Percentiles rank a stretch among this genome's conserved stretches.
Evolutionary conservation across 2,329 filamentous ascomycete genomes (phyloP).

Genomic region (Pseudocercospora ulei): DNA sequence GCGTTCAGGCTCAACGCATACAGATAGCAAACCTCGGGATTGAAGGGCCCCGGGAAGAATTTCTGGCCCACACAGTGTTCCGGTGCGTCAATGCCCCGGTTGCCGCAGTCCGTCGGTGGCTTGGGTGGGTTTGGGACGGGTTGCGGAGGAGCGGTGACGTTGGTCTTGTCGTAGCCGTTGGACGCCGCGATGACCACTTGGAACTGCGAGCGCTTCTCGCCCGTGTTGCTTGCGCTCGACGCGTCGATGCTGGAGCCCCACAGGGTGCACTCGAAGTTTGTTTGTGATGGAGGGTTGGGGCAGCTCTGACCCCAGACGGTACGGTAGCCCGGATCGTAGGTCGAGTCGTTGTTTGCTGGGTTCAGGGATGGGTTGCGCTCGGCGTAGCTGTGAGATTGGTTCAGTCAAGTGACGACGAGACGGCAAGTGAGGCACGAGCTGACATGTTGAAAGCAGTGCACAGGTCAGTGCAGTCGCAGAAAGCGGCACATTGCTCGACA

Average conservation of each 20-base stretch:
- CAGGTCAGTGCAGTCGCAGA: constrained; percentile 30
- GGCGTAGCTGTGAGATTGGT: constrained; percentile 23
- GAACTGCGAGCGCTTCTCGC: constrained; percentile 27
- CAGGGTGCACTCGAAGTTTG: constrained; percentile 37
- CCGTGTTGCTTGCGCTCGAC: constrained; percentile 28
- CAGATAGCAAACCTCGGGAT: constrained; percentile 28
- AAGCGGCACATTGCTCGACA: constrained; percentile 27
- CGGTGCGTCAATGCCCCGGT: constrained; percentile 19
- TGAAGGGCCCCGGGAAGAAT: constrained; percentile 32
- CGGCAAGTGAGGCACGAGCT: neutral
- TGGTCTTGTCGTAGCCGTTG: constrained; percentile 30
- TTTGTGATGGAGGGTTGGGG: constrained; percentile 34
- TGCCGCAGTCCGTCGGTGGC: constrained; percentile 16
- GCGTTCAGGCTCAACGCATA: constrained; percentile 17
- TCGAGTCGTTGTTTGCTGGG: constrained; percentile 28
- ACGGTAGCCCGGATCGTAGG: constrained; percentile 19
- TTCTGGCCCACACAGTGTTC: constrained; percentile 24
- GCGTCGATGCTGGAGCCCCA: constrained; percentile 34
- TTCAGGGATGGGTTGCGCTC: constrained; percentile 33
- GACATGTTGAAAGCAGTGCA: constrained; percentile 34
- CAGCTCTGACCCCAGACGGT: constrained; percentile 28
- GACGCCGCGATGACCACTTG: constrained; percentile 29
- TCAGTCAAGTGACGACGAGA: neutral
- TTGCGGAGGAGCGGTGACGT: constrained; percentile 14
- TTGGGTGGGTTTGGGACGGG: constrained; percentile 17